Base-by-base conservation (phyloP, 1,284 basidiomycete species). In the Ceratorhiza oryzae-sativae region DNA sequence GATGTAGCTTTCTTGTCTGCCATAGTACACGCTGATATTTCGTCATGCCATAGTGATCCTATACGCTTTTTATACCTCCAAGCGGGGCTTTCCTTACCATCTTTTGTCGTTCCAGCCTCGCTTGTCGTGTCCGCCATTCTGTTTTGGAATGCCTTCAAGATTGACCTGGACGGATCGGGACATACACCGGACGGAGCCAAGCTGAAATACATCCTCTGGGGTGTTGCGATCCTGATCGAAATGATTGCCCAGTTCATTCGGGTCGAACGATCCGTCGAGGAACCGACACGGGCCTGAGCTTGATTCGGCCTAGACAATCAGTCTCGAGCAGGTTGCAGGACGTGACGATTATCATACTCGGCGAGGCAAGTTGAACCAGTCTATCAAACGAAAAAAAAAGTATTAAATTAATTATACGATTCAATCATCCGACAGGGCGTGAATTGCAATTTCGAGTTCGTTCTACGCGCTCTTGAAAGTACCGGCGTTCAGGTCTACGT, bases 291-390 rank as follows among this genome's bases (percentile, higher is more conserved):
- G 65, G 53, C 6, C n/a, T 56, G 1, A 39, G 15, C 3, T 53
- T 70, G 3, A 8, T 20, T 2, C 41, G 53, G 23, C 53, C 41
- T 30, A 39, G 6, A 39, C 23, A 36, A 10, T 67, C 65, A 0
- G 34, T 70, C 27, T n/a, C 53, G 13, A 39, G 13, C 2, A 39
- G 65, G 25, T 27, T 67, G 20, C n/a, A 25, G 13, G 63, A 55
- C 45, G 55, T 67, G 13, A 67, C 63, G 2, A 55, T 34, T 15
- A 67, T 67, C 10, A 67, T 67, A 4, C 48, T 67, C 13, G 63
- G 63, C 18, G 63, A 67, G 23, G 63, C 36, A 42, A 30, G 49
- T 15, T 12, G 6, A 18, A 9, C 23, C 1, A 15, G 20, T 10
- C 39, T 27, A n/a, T 23, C 15, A 1, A 39, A 18, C n/a, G 34